Evolutionary conservation across 2,329 filamentous ascomycete genomes (phyloP).

Genomic region (Clarireedia homoeocarpa): DNA sequence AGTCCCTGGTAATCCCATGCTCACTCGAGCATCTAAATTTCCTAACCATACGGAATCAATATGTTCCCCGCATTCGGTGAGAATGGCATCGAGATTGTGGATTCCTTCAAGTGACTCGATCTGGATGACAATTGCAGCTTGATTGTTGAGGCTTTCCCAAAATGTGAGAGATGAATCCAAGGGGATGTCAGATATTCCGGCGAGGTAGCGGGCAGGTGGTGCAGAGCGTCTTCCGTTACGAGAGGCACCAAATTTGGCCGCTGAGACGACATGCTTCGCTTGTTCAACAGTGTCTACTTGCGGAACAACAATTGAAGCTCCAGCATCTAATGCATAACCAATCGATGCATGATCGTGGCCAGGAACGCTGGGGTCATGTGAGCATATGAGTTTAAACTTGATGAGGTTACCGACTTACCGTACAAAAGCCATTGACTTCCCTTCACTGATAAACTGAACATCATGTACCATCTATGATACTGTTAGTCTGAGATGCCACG

Average conservation of each 20-base stretch:
- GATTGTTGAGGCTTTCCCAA: slow-evolving; percentile 36
- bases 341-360: slow-evolving; percentile 41
- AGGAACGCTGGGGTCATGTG: slow-evolving; percentile 29
- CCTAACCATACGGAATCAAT: slow-evolving; percentile 43
- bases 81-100: slow-evolving; percentile 41
- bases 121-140: slow-evolving; percentile 42
- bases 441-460: slow-evolving; percentile 38
- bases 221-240: slow-evolving; percentile 36
- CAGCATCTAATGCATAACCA: slow-evolving; percentile 40
- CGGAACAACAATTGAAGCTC: slow-evolving; percentile 40
- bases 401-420: slow-evolving; percentile 24
- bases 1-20: slow-evolving; percentile 36
- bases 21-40: slow-evolving; percentile 36
- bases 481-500: neutral
- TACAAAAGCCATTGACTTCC: slow-evolving; percentile 38
- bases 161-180: slow-evolving; percentile 30
- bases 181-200: slow-evolving; percentile 33
- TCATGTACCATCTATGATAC: slow-evolving; percentile 37
- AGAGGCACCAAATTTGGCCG: slow-evolving; percentile 37
- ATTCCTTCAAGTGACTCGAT: slow-evolving; percentile 37
- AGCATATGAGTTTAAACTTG: too few species aligned
- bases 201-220: slow-evolving; percentile 36
- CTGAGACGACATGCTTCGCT: slow-evolving; percentile 35
- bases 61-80: slow-evolving; percentile 36
- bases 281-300: slow-evolving; percentile 42